Conservation (phyloP, 768 basidiomycete genomes). For the Kwoniella botswanensis region DNA sequence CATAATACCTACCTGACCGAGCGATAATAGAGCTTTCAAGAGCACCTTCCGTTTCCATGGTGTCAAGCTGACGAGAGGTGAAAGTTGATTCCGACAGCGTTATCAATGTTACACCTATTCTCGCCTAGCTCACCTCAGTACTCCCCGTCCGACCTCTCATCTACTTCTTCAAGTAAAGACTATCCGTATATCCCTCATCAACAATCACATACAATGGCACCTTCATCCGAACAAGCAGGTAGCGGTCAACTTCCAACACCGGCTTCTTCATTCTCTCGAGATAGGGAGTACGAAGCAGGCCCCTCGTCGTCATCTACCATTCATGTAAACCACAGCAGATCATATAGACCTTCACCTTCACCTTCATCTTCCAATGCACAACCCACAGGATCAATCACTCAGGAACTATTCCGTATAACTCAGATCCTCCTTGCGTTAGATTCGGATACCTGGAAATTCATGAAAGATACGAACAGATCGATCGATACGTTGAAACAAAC, state of each 20-base stretch:
- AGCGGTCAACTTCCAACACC: background rate
- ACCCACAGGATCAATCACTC: background rate
- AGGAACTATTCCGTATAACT: constrained; percentile 14
- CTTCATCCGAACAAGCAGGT: background rate
- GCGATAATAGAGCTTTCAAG: background rate
- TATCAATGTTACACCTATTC: background rate
- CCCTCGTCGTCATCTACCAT: background rate
- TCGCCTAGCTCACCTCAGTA: background rate
- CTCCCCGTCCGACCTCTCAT: background rate
- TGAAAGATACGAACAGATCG: background rate
- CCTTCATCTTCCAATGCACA: background rate
- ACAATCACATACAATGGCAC: background rate
- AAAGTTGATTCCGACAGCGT: background rate
- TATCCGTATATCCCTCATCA: background rate
- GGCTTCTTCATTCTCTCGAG: background rate
- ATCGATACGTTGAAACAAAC: background rate
- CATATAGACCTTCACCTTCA: background rate
- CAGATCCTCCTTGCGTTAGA: constrained; percentile 9
- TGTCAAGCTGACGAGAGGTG: background rate
- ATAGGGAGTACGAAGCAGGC: background rate
- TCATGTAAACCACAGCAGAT: background rate
- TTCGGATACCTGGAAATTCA: background rate
- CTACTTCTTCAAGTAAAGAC: background rate
- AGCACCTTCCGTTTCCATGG: background rate
- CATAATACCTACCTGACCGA: background rate